These are phyloP conservation scores for Exophiala sp. DNA, from an alignment of 2,329 filamentous ascomycete species.

Conservation along the genomic window DNA sequence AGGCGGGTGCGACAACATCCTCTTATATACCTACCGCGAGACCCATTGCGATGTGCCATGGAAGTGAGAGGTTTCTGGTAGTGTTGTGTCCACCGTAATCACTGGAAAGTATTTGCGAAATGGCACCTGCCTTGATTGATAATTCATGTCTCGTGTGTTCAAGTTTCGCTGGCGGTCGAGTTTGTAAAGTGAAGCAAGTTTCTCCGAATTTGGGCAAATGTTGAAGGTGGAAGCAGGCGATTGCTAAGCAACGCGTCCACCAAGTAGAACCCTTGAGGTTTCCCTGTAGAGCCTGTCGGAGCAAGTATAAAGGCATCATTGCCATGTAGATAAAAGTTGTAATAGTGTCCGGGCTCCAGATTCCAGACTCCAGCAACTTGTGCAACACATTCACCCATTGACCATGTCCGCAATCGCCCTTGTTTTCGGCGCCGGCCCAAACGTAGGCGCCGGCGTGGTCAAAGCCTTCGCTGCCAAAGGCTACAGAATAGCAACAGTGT, in stretches of 20 bases:
- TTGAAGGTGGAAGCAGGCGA: slow-evolving; percentile 10
- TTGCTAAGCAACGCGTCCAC: too few relatives aligned
- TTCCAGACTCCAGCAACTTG: too few relatives aligned
- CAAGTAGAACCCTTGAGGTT: too few relatives aligned
- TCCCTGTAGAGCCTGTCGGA: too few relatives aligned
- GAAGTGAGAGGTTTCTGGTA: slow-evolving; percentile 8
- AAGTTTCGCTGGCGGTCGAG: slow-evolving; percentile 1
- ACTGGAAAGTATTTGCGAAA: slow-evolving; percentile 21
- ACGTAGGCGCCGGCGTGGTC: slow-evolving; percentile 11
- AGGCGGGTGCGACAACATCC: slow-evolving; percentile 7
- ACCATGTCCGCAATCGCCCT: not conserved
- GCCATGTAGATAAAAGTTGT: too few relatives aligned
- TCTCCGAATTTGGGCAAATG: slow-evolving; percentile 17
- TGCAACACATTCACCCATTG: too few relatives aligned
- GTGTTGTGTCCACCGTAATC: slow-evolving; percentile 13
- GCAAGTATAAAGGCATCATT: too few relatives aligned
- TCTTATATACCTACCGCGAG: slow-evolving; percentile 12
- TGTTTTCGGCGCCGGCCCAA: slow-evolving; percentile 17
- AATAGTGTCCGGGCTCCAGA: too few relatives aligned
- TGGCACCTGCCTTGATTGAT: slow-evolving; percentile 11
- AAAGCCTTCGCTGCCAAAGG: slow-evolving; percentile 16
- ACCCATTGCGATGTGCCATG: slow-evolving; percentile 2
- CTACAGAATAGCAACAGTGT: slow-evolving; percentile 19
- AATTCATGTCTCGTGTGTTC: slow-evolving; percentile 10
- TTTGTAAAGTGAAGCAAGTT: slow-evolving; percentile 24